Percentiles rank a stretch among this genome's conserved stretches.
These are phyloP conservation scores for Rubia balearica DNA, from an alignment of 305 asterid species.

Conservation along the genomic window DNA sequence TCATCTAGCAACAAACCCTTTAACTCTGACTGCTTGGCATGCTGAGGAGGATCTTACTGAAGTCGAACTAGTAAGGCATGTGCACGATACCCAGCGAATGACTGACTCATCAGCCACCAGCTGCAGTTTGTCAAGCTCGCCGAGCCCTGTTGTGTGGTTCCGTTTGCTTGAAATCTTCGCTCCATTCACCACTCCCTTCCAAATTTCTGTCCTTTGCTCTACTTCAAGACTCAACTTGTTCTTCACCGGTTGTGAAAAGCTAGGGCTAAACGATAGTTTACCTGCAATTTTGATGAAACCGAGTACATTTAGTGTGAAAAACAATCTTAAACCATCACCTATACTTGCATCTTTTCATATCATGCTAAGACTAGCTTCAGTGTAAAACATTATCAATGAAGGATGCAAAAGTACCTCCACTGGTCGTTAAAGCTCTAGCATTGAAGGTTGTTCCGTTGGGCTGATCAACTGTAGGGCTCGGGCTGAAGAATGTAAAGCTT, in stretches of 20 bases:
- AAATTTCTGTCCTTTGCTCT: slow-evolving; percentile 28
- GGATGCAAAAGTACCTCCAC: slow-evolving; percentile 40
- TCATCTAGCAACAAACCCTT: neutral
- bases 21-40: slow-evolving; percentile 19
- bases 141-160: slow-evolving; percentile 49
- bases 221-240: slow-evolving; percentile 17
- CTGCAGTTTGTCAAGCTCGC: slow-evolving; percentile 47
- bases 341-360: too few relatives aligned
- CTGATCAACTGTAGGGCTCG: slow-evolving; percentile 23
- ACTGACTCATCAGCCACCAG: slow-evolving; percentile 37
- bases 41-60: slow-evolving; percentile 44
- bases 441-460: slow-evolving; percentile 23
- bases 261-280: slow-evolving; percentile 26
- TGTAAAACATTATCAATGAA: too few relatives aligned
- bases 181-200: slow-evolving; percentile 20
- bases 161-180: slow-evolving; percentile 35
- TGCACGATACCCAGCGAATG: slow-evolving; percentile 56
- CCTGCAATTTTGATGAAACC: slow-evolving; percentile 26
- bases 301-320: neutral
- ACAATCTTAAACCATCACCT: neutral
- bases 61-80: slow-evolving; percentile 34
- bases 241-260: slow-evolving; percentile 18
- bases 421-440: slow-evolving; percentile 24
- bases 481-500: slow-evolving; percentile 51
- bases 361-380: neutral